Conservation (phyloP, 225 moss, liverwort and hornwort genomes). For the Bryoerythrophyllum caledonicum region DNA sequence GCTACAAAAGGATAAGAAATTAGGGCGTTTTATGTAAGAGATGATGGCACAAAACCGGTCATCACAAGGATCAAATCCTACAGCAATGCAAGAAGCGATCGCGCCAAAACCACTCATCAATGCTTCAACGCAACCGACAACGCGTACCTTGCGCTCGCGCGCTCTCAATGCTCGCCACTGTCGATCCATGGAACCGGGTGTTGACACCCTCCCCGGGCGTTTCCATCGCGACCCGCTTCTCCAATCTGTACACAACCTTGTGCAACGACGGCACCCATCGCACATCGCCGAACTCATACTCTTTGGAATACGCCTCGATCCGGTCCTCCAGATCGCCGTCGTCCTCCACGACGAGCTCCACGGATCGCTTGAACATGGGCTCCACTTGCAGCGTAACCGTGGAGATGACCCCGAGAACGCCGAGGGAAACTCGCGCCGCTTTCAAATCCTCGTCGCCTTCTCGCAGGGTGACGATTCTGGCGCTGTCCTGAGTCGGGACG, state of each 20-base stretch:
- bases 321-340: conserved; percentile 33
- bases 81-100: too few species aligned
- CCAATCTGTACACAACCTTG: conserved; percentile 32
- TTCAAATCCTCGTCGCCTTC: conserved; percentile 34
- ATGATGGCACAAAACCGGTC: too few species aligned
- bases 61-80: too few species aligned
- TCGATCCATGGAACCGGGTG: conserved; percentile 9
- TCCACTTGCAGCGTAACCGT: conserved; percentile 40
- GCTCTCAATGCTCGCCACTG: conserved; percentile 3
- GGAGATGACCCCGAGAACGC: conserved; percentile 49
- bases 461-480: conserved; percentile 34
- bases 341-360: conserved; percentile 21
- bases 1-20: too few species aligned
- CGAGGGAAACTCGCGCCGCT: conserved; percentile 44
- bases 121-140: neutral
- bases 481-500: conserved; percentile 41
- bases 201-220: conserved; percentile 31
- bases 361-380: conserved; percentile 44
- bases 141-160: conserved; percentile 20
- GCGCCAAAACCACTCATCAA: too few species aligned
- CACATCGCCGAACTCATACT: conserved; percentile 46
- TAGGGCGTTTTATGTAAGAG: too few species aligned
- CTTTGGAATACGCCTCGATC: conserved; percentile 8
- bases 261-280: conserved; percentile 36
- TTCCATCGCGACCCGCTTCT: conserved; percentile 33